Percentiles rank a stretch among this genome's conserved stretches.
phyloP scores from a whole-genome alignment of 805 yeast genomes.

The Maudiozyma saulgeensis region DNA sequence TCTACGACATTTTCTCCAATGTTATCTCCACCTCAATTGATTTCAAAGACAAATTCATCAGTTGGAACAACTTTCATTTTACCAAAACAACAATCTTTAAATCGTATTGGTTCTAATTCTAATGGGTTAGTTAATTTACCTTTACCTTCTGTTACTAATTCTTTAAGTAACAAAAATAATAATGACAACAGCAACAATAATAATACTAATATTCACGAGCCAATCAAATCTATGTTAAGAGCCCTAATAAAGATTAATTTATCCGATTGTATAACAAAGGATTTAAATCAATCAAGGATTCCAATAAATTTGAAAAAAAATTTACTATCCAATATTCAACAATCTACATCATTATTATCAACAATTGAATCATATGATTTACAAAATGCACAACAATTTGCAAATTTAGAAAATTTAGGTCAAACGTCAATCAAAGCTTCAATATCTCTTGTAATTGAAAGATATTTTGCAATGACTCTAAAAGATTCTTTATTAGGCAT shows the following conservation, averaged over 20 bases:
- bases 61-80: not conserved
- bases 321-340: constrained; percentile 41
- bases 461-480: constrained; percentile 35
- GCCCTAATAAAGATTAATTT: constrained; percentile 2
- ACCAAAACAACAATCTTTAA: not conserved
- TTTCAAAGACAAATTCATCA: not conserved
- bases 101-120: not conserved
- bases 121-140: not conserved
- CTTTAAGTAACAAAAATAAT: not conserved
- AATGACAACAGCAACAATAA: too few species aligned
- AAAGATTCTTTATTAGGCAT: constrained; percentile 7
- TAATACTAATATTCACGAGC: not conserved
- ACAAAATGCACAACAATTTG: constrained; percentile 21
- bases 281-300: not conserved
- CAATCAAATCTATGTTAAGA: not conserved
- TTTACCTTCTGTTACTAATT: not conserved
- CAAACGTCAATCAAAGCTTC: constrained; percentile 44
- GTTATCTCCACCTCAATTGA: not conserved
- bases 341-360: constrained; percentile 49
- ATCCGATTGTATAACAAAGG: not conserved
- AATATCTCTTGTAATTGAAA: constrained; percentile 52
- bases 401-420: constrained; percentile 51
- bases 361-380: constrained; percentile 27
- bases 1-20: not conserved
- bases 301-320: constrained; percentile 24